A percentile compares a stretch with the other conserved stretches of the same genome.
Conservation (phyloP, 2,329 filamentous ascomycete species). For the Phialophora tarda region DNA sequence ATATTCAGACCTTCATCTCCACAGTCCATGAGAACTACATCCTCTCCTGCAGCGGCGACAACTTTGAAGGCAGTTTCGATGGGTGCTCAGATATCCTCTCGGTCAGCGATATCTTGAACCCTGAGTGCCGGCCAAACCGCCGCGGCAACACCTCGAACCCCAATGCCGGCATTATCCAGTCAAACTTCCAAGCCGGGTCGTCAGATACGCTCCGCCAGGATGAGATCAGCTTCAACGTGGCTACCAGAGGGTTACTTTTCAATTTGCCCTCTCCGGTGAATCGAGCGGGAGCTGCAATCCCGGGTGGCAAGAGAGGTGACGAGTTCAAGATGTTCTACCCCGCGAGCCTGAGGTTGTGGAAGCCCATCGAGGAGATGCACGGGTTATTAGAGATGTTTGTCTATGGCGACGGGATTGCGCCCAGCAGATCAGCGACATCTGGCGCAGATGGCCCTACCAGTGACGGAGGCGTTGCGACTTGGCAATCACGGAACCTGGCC, state of each 20-base stretch:
- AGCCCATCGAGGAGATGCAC: constrained; percentile 79
- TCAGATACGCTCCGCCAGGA: constrained; percentile 85
- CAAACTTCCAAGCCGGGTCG: constrained; percentile 59
- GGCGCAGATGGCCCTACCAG: constrained; percentile 39
- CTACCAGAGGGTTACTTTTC: constrained; percentile 84
- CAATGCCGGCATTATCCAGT: constrained; percentile 28
- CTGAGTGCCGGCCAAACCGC: constrained; percentile 59
- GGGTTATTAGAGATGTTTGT: constrained; percentile 73
- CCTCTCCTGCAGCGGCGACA: constrained; percentile 74
- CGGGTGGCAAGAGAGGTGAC: constrained; percentile 55
- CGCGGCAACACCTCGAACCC: constrained; percentile 35
- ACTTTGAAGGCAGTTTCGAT: constrained; percentile 77
- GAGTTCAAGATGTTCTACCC: constrained; percentile 93
- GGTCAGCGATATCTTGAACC: constrained; percentile 81
- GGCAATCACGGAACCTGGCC: constrained; percentile 41
- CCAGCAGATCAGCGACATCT: constrained; percentile 48
- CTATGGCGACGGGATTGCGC: constrained; percentile 55
- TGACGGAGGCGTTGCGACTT: constrained; percentile 46
- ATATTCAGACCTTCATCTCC: constrained; percentile 86
- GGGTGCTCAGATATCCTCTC: constrained; percentile 87
- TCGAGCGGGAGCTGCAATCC: constrained; percentile 51
- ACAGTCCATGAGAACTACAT: constrained; percentile 93
- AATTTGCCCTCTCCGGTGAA: constrained; percentile 85
- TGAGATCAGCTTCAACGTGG: constrained; percentile 91
- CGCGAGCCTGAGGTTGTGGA: constrained; percentile 80